These are phyloP conservation scores for Hericium coralloides DNA, from an alignment of 768 basidiomycete genomes.

Conservation along the genomic window DNA sequence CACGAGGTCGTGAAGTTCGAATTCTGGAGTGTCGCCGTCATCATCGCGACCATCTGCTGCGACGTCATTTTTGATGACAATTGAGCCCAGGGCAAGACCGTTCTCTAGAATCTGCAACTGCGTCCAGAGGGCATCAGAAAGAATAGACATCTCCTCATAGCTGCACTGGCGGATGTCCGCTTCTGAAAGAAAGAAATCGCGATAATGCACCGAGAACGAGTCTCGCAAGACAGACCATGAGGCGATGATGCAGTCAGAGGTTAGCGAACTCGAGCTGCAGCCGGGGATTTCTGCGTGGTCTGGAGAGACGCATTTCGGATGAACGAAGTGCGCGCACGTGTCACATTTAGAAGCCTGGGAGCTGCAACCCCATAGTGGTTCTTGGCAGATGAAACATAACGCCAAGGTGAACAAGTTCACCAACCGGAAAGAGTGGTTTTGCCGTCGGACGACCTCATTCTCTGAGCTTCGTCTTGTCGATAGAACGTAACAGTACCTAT, in stretches of 20 bases:
- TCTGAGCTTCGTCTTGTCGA: conserved; percentile 21
- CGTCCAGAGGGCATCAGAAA: conserved; percentile 49
- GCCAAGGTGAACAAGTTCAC: conserved; percentile 67
- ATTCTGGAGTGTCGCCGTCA: conserved; percentile 1
- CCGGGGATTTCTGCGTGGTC: conserved; percentile 21
- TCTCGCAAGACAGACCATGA: conserved; percentile 41
- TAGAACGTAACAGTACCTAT: conserved; percentile 48
- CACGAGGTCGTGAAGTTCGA: conserved; percentile 24
- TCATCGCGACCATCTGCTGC: conserved; percentile 1
- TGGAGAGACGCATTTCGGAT: conserved; percentile 36
- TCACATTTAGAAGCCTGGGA: conserved; percentile 58
- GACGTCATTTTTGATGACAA: conserved; percentile 36
- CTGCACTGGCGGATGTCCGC: conserved; percentile 38
- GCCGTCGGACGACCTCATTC: conserved; percentile 15
- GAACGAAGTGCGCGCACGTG: conserved; percentile 53
- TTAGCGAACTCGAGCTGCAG: conserved; percentile 32
- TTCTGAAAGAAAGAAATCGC: conserved; percentile 31
- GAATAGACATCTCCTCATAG: conserved; percentile 64
- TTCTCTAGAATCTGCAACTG: conserved; percentile 61
- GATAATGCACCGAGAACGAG: conserved; percentile 50
- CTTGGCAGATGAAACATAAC: conserved; percentile 57
- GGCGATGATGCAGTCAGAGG: conserved; percentile 42
- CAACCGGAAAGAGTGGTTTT: conserved; percentile 42
- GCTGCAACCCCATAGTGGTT: conserved; percentile 66
- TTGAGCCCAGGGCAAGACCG: conserved; percentile 56